Evolutionary conservation across 1,284 basidiomycete species (phyloP), one percentile per base, ranked within the genome.

Genomic region (Ustilago curta): DNA sequence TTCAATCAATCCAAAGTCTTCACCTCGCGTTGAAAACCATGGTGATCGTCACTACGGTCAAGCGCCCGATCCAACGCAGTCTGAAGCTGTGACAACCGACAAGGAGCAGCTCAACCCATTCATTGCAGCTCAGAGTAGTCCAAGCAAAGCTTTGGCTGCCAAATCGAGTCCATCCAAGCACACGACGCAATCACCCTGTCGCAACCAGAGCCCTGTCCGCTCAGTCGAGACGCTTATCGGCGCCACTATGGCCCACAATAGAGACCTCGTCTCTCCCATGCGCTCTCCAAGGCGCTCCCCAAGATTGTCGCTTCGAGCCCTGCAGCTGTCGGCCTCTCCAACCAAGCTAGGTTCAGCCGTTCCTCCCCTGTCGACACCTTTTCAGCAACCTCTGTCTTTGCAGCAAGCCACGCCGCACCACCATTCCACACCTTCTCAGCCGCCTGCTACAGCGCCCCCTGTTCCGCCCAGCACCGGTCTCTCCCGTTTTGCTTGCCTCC

Each of bases 191-290:
- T 59, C 64, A 18, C 64, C 64, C 7, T 35, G 42, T 27, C 59
- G 59, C 11, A 50, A 19, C 2, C 61, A 69, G 31, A 73, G 70
- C 31, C 65, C 70, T 2, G 49, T 73, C 16, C 60, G 70, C 23
- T 64, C 64, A 2, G 54, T 73, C 55, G 70, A 73, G 45, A 54
- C 70, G 23, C 65, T 73, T 39, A 69, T 73, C 50, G 65, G 55
- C 8, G 70, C 61, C 4, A 59, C 70, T 2, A 55, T 65, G 65
- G 52, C 58, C 14, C 61, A 68, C 8, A 64, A 69, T 50, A 50
- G 40, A 9, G 60, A 73, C 11, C 27, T 60, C 1, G 25, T 19
- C 32, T 73, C 70, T 31, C 70, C 70, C 16, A 52, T 51, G 44
- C 64, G 65, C 44, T 69, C 70, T 14, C 65, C 70, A 0, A 50